These are phyloP conservation scores for Populus hybrid DNA, from an alignment of 441 rosid genomes.

Conservation along the genomic window DNA sequence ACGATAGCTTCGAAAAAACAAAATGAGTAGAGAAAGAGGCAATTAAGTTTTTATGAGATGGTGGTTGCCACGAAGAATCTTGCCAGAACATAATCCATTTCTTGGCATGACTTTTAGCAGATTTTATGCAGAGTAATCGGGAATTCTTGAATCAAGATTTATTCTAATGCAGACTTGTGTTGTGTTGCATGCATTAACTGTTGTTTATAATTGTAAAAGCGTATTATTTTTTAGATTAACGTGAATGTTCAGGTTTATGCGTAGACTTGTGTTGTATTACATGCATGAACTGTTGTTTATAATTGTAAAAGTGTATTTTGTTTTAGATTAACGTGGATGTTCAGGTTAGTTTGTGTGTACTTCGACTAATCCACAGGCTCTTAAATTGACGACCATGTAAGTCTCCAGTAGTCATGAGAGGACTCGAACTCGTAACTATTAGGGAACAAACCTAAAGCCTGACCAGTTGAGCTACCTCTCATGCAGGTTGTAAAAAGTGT, in stretches of 20 bases:
- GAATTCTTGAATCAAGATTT: background rate
- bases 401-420: fast-evolving
- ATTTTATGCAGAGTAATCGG: background rate
- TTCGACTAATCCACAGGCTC: fast-evolving
- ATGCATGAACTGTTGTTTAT: no score
- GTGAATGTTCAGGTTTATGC: no score
- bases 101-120: background rate
- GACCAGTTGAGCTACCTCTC: no score
- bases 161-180: background rate
- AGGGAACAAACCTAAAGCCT: fast-evolving
- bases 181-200: background rate
- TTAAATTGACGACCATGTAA: no score
- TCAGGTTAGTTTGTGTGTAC: fast-evolving
- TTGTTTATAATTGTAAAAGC: background rate
- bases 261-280: no score
- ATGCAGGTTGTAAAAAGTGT: no score
- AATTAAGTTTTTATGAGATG: background rate
- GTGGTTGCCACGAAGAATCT: background rate
- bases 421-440: no score
- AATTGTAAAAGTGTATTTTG: no score
- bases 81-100: background rate
- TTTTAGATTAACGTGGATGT: no score
- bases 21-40: background rate
- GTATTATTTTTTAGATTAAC: no score
- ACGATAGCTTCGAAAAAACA: background rate